Base-by-base conservation (phyloP, 331 rosid species). In the Telfairia occidentalis region DNA sequence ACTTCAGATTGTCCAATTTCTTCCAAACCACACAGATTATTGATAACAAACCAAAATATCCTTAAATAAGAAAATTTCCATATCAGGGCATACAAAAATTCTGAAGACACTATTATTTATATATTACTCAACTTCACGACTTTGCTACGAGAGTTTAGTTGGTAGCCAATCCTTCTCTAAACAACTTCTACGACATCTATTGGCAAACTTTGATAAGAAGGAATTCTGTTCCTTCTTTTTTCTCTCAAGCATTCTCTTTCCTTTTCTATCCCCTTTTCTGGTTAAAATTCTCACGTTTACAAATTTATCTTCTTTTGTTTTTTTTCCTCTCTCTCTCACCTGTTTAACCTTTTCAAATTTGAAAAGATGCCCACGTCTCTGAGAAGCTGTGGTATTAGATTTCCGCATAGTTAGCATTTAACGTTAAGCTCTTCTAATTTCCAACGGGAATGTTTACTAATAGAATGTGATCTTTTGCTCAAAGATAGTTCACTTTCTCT, bases 401-500 rank as follows among this genome's bases (percentile, higher is more conserved):
- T 67, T n/a, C 37, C 15, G 2, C 74, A 5, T 24, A 43, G 2
- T 38, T 21, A 21, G 52, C 73, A 21, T 19, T 5, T 66, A 23
- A 66, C 21, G 1, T 66, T n/a, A 3, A 2, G 38, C n/a, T 21
- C 52, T 65, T 65, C 34, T 32, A 65, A 38, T n/a, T 11, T 65
- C 21, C 73, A 38, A 66, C 4, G 13, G 53, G 48, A 34, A 26
- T 45, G 40, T 8, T 24, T 69, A 43, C 13, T 69, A 43, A 21
- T 23, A 23, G 18, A 40, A 42, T 42, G 19, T 66, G 11, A 45
- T 28, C 40, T 45, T 67, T 26, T 70, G 0, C 15, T 45, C 57
- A 70, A 50, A 70, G 34, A 45, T 50, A 50, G 57, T 7, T 18
- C 59, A 28, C 43, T 78, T 65, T 74, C 63, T 49, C 64, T 69